Conservation (phyloP, 495 filamentous ascomycete genomes). For the Ascobolus immersus region DNA sequence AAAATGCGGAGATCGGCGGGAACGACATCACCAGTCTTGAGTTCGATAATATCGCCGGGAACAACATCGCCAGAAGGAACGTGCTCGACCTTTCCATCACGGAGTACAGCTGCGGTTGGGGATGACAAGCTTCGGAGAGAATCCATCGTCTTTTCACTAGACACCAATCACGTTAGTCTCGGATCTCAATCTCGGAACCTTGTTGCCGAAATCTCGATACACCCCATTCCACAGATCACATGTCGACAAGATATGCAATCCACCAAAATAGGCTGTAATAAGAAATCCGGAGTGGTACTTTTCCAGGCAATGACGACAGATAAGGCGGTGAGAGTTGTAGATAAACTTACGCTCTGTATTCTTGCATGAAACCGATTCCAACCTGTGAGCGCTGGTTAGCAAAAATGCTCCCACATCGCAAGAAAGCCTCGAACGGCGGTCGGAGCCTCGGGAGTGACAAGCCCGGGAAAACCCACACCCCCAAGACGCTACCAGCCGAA, state of each 20-base stretch:
- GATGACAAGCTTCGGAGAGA: conserved; percentile 52
- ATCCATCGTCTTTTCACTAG: conserved; percentile 54
- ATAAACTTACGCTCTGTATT: conserved; percentile 35
- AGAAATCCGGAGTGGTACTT: no score
- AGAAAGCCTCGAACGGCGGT: no score
- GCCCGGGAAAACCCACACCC: no score
- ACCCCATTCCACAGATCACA: no score
- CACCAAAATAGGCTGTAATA: no score
- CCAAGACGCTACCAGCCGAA: no score
- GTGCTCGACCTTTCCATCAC: conserved; percentile 37
- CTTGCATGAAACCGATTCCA: conserved; percentile 58
- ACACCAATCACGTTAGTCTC: neutral
- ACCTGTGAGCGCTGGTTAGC: no score
- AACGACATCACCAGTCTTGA: conserved; percentile 66
- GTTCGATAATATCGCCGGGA: conserved; percentile 53
- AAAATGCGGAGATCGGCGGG: conserved; percentile 52
- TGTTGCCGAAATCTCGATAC: neutral
- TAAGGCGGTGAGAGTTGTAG: neutral
- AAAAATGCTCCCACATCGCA: no score
- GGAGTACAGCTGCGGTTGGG: conserved; percentile 49
- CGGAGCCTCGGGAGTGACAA: no score
- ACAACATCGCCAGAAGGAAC: conserved; percentile 50
- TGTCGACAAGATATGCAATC: no score
- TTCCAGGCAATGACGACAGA: neutral
- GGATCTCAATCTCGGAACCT: neutral